Conservation (phyloP, 2,329 filamentous ascomycete genomes). For the Aureobasidium zeae region DNA sequence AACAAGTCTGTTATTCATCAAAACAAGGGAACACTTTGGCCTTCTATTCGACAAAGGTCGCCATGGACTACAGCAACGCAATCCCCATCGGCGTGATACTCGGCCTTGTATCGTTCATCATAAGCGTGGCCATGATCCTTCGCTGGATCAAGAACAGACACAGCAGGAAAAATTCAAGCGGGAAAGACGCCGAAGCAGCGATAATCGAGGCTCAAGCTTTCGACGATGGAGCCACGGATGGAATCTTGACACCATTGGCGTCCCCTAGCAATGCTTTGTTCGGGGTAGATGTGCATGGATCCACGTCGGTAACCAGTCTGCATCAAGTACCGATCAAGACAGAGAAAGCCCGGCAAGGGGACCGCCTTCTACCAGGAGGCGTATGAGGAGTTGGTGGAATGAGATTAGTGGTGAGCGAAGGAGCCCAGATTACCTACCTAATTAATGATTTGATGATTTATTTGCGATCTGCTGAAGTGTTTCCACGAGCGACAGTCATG, state of each 20-base stretch:
- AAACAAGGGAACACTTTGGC: neutral
- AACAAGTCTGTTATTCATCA: too few species aligned
- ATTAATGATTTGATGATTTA: too few species aligned
- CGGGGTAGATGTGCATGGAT: neutral
- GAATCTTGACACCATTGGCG: conserved; percentile 1
- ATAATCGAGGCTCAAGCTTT: conserved; percentile 1
- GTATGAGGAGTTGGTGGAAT: neutral
- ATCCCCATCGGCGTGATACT: conserved; percentile 7
- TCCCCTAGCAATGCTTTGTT: conserved; percentile 4
- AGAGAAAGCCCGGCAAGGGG: too few species aligned
- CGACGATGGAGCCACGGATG: conserved; percentile 2
- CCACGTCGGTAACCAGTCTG: neutral
- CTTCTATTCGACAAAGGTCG: neutral
- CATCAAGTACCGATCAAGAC: neutral
- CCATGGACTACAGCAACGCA: conserved; percentile 10
- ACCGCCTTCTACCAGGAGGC: neutral
- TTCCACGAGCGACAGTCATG: too few species aligned
- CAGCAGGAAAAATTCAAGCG: neutral
- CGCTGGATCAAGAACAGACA: conserved; percentile 9
- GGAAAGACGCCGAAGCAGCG: conserved; percentile 6
- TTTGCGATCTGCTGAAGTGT: too few species aligned
- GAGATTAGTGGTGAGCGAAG: too few species aligned
- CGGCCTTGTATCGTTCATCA: neutral
- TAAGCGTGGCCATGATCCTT: neutral
- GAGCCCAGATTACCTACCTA: too few species aligned